Evolutionary conservation across 352 stramenopile genomes (phyloP), one percentile per base, ranked within the genome.

Genomic region (Peronospora destructor): DNA sequence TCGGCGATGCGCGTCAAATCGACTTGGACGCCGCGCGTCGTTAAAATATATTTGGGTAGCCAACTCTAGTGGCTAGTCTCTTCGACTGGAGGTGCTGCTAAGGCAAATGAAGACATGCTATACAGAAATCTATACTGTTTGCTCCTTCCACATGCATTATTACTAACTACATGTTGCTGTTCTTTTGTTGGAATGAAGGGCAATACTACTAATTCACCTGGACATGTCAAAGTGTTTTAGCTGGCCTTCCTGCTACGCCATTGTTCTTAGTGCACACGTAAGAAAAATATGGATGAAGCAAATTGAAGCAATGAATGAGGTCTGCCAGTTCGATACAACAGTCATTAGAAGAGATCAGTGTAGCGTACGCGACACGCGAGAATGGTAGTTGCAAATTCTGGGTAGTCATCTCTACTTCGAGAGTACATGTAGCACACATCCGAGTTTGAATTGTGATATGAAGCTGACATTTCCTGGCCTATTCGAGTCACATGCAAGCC

Each of bases 51-150:
- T 36, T 7, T 36, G 12, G 32, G 4, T 7, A 17, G 13, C 33
- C n/a, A 21, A 21, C 33, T 17, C 13, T 38, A n/a, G 35, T 13
- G 42, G 19, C 2, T 52, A 34, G 10, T 38, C 34, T n/a, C 30
- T 17, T 26, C 21, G 43, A 39, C 29, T 47, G 39, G 19, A 19
- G 28, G 4, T 32, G 38, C 19, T 40, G 42, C 30, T 55, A 48
- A 26, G 4, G 23, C 14, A 38, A 51, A 51, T 56, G 26, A 45
- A 55, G 37, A 42, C 2, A 16, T 16, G 32, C 32, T 16, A 53
- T 33, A 35, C 56, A 52, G 46, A 47, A 56, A 56, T 44, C 45
- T 49, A 14, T 33, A 49, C 17, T 19, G 14, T n/a, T 23, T 25
- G 39, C 39, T 21, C n/a, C 6, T 45, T 19, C 25, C 35, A 7